These are phyloP conservation scores for Friedmanniomyces simplex DNA, from an alignment of 495 filamentous ascomycete species.

Conservation along the genomic window DNA sequence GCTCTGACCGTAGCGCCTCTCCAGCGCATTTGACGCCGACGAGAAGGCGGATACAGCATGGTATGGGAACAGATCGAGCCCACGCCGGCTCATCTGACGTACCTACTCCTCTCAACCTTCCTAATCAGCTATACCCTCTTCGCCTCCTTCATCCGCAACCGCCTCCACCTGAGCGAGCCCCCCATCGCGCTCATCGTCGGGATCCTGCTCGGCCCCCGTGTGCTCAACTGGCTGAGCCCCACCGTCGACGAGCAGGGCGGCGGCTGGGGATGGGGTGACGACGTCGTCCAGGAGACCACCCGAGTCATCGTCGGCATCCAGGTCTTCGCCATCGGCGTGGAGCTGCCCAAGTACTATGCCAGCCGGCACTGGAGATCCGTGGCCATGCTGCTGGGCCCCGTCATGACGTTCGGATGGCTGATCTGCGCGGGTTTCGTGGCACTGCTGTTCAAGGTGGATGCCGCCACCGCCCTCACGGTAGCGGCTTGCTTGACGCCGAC, in stretches of 20 bases:
- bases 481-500: constrained; percentile 42
- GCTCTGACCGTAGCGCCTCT: background rate
- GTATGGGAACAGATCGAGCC: constrained; percentile 38
- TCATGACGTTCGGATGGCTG: constrained; percentile 43
- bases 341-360: constrained; percentile 39
- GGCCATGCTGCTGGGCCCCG: constrained; percentile 37
- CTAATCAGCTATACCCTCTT: constrained; percentile 41
- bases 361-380: constrained; percentile 35
- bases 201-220: constrained; percentile 36
- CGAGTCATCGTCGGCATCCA: constrained; percentile 39
- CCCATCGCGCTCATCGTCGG: constrained; percentile 40
- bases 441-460: constrained; percentile 30
- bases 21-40: background rate
- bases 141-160: constrained; percentile 39
- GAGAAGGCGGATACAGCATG: background rate
- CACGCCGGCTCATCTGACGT: constrained; percentile 38
- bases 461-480: constrained; percentile 35
- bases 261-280: constrained; percentile 36
- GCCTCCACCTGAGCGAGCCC: constrained; percentile 43
- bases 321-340: constrained; percentile 39
- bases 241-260: background rate
- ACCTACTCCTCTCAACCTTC: constrained; percentile 37
- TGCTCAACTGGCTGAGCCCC: constrained; percentile 31
- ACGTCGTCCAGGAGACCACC: constrained; percentile 30
- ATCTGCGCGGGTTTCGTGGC: constrained; percentile 35